Evolutionary conservation across 345 rosid genomes (phyloP), one percentile per base, ranked within the genome.

Genomic region (Dovyalis caffra): DNA sequence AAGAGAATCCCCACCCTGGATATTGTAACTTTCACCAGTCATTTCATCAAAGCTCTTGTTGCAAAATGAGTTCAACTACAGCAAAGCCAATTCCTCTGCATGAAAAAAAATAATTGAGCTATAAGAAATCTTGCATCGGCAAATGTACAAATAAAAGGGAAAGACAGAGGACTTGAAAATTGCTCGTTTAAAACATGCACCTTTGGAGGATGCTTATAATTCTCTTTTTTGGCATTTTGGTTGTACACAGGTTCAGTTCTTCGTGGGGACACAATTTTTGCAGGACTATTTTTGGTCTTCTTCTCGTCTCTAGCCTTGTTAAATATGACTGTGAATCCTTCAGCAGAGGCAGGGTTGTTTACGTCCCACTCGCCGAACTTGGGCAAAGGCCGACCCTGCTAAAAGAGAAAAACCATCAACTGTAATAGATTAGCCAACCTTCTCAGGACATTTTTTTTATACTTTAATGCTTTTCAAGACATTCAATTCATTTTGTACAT

Each of bases 341-440:
- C 68, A 2, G 76, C 74, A 8, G 73, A 57, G 61, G 73, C 68
- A 3, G 79, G 79, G 37, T 76, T 47, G n/a, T 69, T 75, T 20
- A 75, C 74, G 47, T 77, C 78, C 84, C 80, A 77, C 51, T 81
- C 84, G 5, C 84, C 80, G 4, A 81, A 81, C 34, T 81, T 81
- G 5, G 81, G 84, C 12, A 81, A 15, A 20, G 80, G 61, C 34
- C 68, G 14, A 7, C 80, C 75, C 1, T 20, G 14, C 4, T 76
- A 34, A 68, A 25, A 61, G 56, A 34, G 28, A 66, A 2, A 53
- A 53, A 53, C n/a, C 4, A 53, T 53, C 38, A 3, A 9, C 8
- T 16, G 25, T 21, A 34, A 34, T 8, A 43, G 29, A 40, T 68
- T 14, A 68, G 34, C 1, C 71, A 45, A 16, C 10, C 71, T 43